These are phyloP conservation scores for Salix purpurea DNA, from an alignment of 345 rosid genomes.

Conservation along the genomic window DNA sequence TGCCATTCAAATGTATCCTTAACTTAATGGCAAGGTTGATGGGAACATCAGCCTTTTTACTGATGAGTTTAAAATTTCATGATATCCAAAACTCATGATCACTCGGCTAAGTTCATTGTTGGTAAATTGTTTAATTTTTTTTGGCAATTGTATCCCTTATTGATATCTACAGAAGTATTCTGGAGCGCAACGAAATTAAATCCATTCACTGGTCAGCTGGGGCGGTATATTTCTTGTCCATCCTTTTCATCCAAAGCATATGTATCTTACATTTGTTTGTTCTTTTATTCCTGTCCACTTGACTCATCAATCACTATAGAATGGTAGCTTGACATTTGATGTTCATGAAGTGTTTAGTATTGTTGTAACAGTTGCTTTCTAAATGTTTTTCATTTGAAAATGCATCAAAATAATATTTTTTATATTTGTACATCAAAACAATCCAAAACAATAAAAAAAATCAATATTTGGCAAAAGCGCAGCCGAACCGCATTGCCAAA, in stretches of 20 bases:
- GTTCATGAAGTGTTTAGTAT: no score
- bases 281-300: neutral
- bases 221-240: slow-evolving; percentile 47
- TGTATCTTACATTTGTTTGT: neutral
- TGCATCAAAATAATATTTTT: no score
- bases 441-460: no score
- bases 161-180: slow-evolving; percentile 51
- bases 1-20: slow-evolving; percentile 94
- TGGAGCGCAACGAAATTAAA: slow-evolving; percentile 69
- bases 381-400: no score
- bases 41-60: neutral
- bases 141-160: slow-evolving; percentile 35
- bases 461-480: no score
- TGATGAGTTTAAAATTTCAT: neutral
- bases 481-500: no score
- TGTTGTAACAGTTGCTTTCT: no score
- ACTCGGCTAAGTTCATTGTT: neutral
- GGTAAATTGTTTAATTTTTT: neutral
- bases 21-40: slow-evolving; percentile 5
- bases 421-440: no score
- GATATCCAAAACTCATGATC: neutral
- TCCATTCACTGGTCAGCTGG: slow-evolving; percentile 81
- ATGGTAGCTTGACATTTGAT: neutral
- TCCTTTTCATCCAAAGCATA: slow-evolving; percentile 1
- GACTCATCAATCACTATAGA: neutral